A percentile compares a stretch with the other conserved stretches of the same genome.
Evolutionary conservation across 768 basidiomycete species (phyloP).

Genomic region (Thelephora ganbajun): DNA sequence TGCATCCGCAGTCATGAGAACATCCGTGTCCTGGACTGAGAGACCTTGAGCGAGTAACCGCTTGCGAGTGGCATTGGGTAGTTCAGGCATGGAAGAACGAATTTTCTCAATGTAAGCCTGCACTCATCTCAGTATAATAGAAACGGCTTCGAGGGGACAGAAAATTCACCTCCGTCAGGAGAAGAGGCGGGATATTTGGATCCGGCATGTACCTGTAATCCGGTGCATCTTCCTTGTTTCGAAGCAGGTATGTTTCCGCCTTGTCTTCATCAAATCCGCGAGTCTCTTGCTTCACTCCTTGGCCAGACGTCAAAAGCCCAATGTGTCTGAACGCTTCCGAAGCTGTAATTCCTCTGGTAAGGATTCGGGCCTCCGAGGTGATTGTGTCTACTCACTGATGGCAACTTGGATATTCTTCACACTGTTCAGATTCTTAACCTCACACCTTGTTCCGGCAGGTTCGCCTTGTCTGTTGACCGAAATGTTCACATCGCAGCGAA

Average conservation of each 20-base stretch:
- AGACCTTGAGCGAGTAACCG: constrained; percentile 46
- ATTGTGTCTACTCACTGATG: constrained; percentile 42
- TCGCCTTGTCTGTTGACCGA: constrained; percentile 64
- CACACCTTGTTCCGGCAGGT: constrained; percentile 70
- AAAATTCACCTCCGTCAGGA: constrained; percentile 27
- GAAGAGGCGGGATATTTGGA: constrained; percentile 72
- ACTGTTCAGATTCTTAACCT: constrained; percentile 95
- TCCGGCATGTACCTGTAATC: constrained; percentile 99
- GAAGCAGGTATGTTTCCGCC: constrained; percentile 67
- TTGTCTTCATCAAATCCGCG: constrained; percentile 78
- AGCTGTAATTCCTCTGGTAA: constrained; percentile 27
- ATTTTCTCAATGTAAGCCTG: constrained; percentile 53
- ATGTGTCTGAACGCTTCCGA: constrained; percentile 77
- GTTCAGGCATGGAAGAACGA: constrained; percentile 47
- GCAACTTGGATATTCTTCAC: constrained; percentile 74
- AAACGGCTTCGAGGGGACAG: neutral
- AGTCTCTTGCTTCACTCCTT: constrained; percentile 65
- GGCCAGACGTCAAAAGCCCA: constrained; percentile 29
- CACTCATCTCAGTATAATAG: neutral
- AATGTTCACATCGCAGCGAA: constrained; percentile 92
- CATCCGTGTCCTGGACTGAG: constrained; percentile 52
- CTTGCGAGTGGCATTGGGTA: constrained; percentile 48
- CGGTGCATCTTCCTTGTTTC: constrained; percentile 87
- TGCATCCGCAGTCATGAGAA: constrained; percentile 62
- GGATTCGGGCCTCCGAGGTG: neutral